Base-by-base conservation (phyloP, 805 yeast species). In the Naumovozyma dairenensis region DNA sequence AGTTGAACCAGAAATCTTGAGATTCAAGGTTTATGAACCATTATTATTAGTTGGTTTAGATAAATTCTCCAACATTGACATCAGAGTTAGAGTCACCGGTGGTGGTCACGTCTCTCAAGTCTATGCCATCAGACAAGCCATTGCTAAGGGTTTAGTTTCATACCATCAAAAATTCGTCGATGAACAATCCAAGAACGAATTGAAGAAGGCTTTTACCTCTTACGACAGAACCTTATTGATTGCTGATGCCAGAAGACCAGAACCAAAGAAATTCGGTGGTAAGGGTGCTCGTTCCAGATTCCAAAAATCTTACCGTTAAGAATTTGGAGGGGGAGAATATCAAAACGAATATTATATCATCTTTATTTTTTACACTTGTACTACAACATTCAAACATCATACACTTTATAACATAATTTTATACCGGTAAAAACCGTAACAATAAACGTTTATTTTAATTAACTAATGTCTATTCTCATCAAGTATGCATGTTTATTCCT, bases 211-310 rank as follows among this genome's bases (percentile, higher is more conserved):
- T 61, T 85, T 87, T 74, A 77, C 89, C 52, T 65, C 94, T 62
- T 93, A 87, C 80, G 98, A 92, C 89, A 87, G 95, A 80, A 85
- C 97, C 69, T 81, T 92, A 68, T 81, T 92, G 74, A 92, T 92
- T 71, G 97, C 98, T 62, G 98, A 92, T 72, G 76, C 96, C 61
- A 86, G 98, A 83, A 89, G 94, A 81, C 80, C 87, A 81, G 98
- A 92, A 79, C 98, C 98, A 80, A 92, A 92, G 96, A 92, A 92
- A 80, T 92, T 92, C 78, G 98, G 98, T 79, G 98, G 98, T 80
- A 94, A 94, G 72, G 98, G 98, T 84, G 98, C 98, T 75, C 92
- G 98, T 78, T 92, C 98, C 67, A 89, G 97, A 77, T 89, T 85
- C 96, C 98, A 92, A 80, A 92, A 92, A 72, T 92, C 98, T 69